Base-by-base conservation (phyloP, 768 basidiomycete species). In the Tubosaeta sp. region DNA sequence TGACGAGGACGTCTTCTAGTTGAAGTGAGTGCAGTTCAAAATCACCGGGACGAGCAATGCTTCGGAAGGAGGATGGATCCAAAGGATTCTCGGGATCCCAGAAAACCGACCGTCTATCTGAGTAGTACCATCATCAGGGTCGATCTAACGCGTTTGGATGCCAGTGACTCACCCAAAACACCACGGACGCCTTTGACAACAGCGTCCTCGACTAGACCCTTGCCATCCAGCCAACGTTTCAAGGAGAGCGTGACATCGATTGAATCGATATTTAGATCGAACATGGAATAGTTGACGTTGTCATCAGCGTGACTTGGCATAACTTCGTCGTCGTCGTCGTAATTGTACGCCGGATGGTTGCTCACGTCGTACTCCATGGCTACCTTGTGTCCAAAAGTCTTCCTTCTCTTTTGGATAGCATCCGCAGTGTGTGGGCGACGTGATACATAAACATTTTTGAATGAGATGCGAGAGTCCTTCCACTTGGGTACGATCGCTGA, bases 401-500 rank as follows among this genome's bases (percentile, higher is more conserved):
- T 63, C 9, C 30, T 60, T 52, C 59, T 59, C 18, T 54, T 60
- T 30, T 54, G 36, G 6, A 49, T 32, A 13, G 55, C 48, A 9
- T 61, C 27, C 6, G 59, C 55, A 10, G 65, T 53, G 27, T 60
- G 54, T 3, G 90, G 87, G 6, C 92, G 79, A 10, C 92, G 84
- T 21, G 93, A 94, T 41, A 99, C 76, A 60, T 90, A 98, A 39
- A 98, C 94, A 59, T 97, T 96, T 66, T 92, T 92, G 79, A 99
- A 95, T 0, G 94, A 94, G 48, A 99, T 86, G 13, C 87, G 86
- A 10, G 93, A 94, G 61, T 94, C 91, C 55, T 92, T 90, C 93
- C 94, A 96, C 67, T 92, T 94, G 3, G 96, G 95, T 10, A 98
- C 94, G 59, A 98, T 94, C 27, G 96, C 96, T 5, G 90, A 93